These are phyloP conservation scores for Pichia nakasei DNA, from an alignment of 805 yeast species.

Conservation along the genomic window DNA sequence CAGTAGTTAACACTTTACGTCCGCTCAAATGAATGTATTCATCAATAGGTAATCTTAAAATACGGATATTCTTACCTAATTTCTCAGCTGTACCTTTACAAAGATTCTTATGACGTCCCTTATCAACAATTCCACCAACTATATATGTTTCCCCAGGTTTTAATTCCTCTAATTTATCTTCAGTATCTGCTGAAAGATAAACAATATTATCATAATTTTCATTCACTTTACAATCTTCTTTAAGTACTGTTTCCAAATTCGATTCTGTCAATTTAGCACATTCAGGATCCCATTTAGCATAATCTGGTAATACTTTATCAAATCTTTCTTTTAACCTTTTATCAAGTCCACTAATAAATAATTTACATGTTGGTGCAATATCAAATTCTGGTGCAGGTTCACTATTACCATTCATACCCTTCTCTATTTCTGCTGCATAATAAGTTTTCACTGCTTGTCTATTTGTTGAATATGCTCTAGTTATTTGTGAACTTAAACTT, in stretches of 20 bases:
- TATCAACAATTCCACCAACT: conserved; percentile 94
- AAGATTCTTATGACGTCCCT: conserved; percentile 74
- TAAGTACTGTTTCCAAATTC: conserved; percentile 23
- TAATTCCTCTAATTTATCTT: conserved; percentile 52
- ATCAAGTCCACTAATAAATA: conserved; percentile 57
- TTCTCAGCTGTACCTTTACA: conserved; percentile 76
- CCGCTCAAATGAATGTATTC: conserved; percentile 78
- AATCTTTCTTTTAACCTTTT: conserved; percentile 61
- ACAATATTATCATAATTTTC: conserved; percentile 34
- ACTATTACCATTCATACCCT: background rate
- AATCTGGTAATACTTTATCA: conserved; percentile 50
- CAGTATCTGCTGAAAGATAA: conserved; percentile 84
- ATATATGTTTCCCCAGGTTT: conserved; percentile 69
- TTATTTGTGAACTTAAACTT: conserved; percentile 71
- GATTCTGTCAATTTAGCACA: conserved; percentile 43
- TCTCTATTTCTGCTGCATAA: conserved; percentile 3
- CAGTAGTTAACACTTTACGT: conserved; percentile 82
- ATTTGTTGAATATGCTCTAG: conserved; percentile 74
- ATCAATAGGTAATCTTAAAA: conserved; percentile 80
- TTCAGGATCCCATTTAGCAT: conserved; percentile 51
- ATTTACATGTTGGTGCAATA: conserved; percentile 36
- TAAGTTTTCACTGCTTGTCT: conserved; percentile 40
- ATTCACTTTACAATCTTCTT: conserved; percentile 48
- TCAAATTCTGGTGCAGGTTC: background rate
- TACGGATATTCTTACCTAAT: conserved; percentile 45